Conservation (phyloP, 768 basidiomycete species). For the Russula sp. region DNA sequence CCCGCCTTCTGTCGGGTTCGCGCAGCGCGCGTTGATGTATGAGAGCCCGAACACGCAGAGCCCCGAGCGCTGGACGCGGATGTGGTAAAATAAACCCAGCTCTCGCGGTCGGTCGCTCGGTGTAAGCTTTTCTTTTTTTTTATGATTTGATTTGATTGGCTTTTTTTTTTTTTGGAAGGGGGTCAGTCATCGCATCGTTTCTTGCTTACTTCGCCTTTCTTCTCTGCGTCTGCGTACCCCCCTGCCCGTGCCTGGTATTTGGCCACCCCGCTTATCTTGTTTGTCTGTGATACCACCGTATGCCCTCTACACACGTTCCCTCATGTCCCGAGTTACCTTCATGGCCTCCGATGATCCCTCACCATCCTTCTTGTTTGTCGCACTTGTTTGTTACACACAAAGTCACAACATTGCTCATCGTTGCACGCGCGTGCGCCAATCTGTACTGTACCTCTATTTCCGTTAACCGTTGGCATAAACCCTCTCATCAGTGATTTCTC, state of each 20-base stretch:
- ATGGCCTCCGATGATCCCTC: not conserved
- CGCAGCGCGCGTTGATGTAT: slow-evolving; percentile 51
- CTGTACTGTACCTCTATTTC: slow-evolving; percentile 11
- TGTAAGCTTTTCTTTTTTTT: not conserved
- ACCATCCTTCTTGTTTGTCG: not conserved
- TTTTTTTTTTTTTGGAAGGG: not conserved
- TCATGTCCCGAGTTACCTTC: not conserved
- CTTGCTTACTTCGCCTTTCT: not conserved
- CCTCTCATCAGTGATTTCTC: not conserved
- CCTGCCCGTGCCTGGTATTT: not conserved
- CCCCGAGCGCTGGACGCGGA: slow-evolving; percentile 42
- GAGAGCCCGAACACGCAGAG: slow-evolving; percentile 63
- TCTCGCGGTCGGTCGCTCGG: not conserved
- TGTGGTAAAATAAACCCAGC: slow-evolving; percentile 21
- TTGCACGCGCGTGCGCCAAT: slow-evolving; percentile 3
- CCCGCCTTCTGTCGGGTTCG: slow-evolving; percentile 51
- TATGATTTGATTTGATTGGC: not conserved
- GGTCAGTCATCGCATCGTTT: too few relatives aligned
- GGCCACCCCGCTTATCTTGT: not conserved
- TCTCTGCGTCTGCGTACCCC: not conserved
- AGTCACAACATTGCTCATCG: not conserved
- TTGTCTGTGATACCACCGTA: not conserved
- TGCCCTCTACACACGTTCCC: not conserved
- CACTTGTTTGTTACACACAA: not conserved
- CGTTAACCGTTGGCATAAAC: not conserved